Conservation (phyloP, 2,329 filamentous ascomycete species). For the Ophiostoma sp. region DNA sequence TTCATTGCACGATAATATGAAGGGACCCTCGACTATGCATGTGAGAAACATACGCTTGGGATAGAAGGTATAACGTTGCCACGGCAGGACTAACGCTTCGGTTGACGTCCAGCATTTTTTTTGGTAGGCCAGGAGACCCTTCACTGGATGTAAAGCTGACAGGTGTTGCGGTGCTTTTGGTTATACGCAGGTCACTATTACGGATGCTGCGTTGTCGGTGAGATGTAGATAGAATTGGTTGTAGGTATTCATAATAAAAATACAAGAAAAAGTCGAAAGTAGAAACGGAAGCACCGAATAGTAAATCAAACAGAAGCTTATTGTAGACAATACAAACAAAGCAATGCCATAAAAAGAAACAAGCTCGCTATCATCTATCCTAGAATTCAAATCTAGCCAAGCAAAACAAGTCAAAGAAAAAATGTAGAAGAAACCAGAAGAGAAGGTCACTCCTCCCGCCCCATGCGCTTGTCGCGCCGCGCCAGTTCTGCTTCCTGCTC, state of each 20-base stretch:
- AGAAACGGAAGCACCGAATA: not conserved
- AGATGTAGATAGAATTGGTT: no score
- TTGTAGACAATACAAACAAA: not conserved
- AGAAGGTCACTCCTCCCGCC: conserved; percentile 8
- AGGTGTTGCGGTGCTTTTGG: no score
- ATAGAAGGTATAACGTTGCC: no score
- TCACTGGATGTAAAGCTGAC: no score
- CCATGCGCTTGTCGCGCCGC: conserved; percentile 25
- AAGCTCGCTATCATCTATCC: conserved; percentile 2
- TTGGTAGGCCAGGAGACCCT: no score
- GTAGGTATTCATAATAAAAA: not conserved
- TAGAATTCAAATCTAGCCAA: not conserved
- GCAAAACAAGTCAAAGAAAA: conserved; percentile 10
- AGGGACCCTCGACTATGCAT: no score
- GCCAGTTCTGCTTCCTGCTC: conserved; percentile 41
- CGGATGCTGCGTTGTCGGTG: no score
- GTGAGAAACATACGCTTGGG: no score
- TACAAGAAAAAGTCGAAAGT: not conserved
- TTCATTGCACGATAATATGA: no score
- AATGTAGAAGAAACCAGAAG: not conserved
- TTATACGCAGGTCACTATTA: no score
- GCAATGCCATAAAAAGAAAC: not conserved
- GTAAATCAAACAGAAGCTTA: not conserved
- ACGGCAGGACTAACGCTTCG: no score
- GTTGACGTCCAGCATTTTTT: no score